Base-by-base conservation (phyloP, 2,329 filamentous ascomycete genomes). In the Chaetoscypha palmicola region DNA sequence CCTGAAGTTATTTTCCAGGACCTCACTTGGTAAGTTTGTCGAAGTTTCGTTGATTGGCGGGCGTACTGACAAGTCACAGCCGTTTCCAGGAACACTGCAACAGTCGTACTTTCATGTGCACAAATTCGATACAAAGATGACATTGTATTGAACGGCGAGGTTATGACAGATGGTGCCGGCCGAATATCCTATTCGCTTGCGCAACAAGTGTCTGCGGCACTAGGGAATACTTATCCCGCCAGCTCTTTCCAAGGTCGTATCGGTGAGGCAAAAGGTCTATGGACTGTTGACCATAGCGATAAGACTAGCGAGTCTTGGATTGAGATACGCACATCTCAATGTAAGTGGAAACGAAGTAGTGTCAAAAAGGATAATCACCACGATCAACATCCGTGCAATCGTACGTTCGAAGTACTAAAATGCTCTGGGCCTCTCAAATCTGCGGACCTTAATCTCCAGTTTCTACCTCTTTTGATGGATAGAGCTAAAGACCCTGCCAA, bases 251-350 rank as follows among this genome's bases (percentile, higher is more conserved):
- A 91, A 60, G 84, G 69, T 1, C 74, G 86, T 0, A 74, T 90
- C 26, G 82, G 78, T 8, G 77, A 81, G 14, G 82, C 82, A 0
- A 91, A 91, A 60, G 86, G 86, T 0, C 69, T 90, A 51, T 90
- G 84, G 85, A 71, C 83, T 36, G 62, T 82, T 4, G 79, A 83
- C 51, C 66, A 69, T 0, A 56, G 66, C 0, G 70, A 74, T 20
- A 62, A 64, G 1, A 64, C 71, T 1, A 58, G 67, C 0, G 63
- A 78, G 12, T 56, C 63, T 12, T 86, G 81, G 82, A 84, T 89
- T 32, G 71, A 81, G 43, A 76, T 82, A 0, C 78, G 70, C 43
- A 69, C 68, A 0, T 87, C 81, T 0, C 86, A 91, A 47, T 63
- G 71, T 1, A 91, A 91, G 54, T 88, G 85, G 70, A 47, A 68